Conservation (phyloP, 116 monocot genomes). For the Trichopus zeylanicus region DNA sequence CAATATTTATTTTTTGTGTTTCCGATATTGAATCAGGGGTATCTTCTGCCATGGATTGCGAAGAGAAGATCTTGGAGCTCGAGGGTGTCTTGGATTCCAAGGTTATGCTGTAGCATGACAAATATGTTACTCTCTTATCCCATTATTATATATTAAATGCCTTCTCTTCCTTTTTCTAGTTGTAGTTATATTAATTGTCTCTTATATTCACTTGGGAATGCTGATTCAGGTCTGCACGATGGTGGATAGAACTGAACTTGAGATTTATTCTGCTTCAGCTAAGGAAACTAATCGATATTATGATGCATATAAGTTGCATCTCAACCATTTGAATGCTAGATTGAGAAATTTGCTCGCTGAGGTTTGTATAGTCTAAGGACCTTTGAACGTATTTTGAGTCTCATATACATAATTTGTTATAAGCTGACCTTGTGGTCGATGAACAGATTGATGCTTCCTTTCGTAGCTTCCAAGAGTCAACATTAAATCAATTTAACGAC, state of each 20-base stretch:
- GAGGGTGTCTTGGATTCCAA: constrained; percentile 73
- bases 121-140: not conserved
- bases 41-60: constrained; percentile 55
- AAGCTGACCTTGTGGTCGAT: too few species aligned
- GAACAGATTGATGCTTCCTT: constrained; percentile 51
- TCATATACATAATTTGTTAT: too few species aligned
- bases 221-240: constrained; percentile 53
- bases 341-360: constrained; percentile 28
- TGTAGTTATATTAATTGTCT: not conserved
- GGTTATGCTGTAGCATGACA: constrained; percentile 17
- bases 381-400: too few species aligned
- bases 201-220: not conserved
- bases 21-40: constrained; percentile 31
- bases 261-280: constrained; percentile 39
- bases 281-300: constrained; percentile 57
- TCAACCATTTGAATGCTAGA: constrained; percentile 33
- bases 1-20: not conserved
- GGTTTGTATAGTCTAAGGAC: too few species aligned
- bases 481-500: constrained; percentile 26
- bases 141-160: not conserved
- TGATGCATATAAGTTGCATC: constrained; percentile 22
- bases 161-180: not conserved
- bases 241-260: constrained; percentile 54
- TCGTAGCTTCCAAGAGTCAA: constrained; percentile 21
- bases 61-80: constrained; percentile 57